Conservation (phyloP, 176 grass and related monocot genomes). For the Carex littledalei region DNA sequence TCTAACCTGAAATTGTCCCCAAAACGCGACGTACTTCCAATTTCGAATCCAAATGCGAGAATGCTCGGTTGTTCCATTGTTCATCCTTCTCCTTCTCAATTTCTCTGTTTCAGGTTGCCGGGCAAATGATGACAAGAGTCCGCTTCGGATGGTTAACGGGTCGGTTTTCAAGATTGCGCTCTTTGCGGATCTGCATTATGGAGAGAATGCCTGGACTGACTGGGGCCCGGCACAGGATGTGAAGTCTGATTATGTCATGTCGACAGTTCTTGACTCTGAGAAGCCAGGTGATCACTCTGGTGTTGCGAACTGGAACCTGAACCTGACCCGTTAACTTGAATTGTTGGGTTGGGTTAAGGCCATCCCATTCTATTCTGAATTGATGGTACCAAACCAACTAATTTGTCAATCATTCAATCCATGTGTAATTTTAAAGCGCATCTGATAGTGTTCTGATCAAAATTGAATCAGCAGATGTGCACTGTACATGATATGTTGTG, state of each 20-base stretch:
- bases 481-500: background rate
- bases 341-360: background rate
- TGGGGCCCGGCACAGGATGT: conserved; percentile 77
- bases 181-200: conserved; percentile 91
- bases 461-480: background rate
- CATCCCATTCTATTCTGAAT: background rate
- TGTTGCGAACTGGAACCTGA: background rate
- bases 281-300: conserved; percentile 40
- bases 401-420: background rate
- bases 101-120: background rate
- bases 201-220: conserved; percentile 81
- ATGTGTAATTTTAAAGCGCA: background rate
- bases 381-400: background rate
- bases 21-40: background rate
- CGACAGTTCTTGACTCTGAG: conserved; percentile 63
- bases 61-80: background rate
- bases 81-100: background rate
- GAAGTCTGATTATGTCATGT: conserved; percentile 62
- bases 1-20: background rate
- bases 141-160: conserved; percentile 32
- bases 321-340: background rate
- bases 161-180: conserved; percentile 66
- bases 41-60: background rate
- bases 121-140: background rate
- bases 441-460: background rate